Evolutionary conservation across 1,284 basidiomycete genomes (phyloP).

Genomic region (Cutaneotrichosporon sp.): DNA sequence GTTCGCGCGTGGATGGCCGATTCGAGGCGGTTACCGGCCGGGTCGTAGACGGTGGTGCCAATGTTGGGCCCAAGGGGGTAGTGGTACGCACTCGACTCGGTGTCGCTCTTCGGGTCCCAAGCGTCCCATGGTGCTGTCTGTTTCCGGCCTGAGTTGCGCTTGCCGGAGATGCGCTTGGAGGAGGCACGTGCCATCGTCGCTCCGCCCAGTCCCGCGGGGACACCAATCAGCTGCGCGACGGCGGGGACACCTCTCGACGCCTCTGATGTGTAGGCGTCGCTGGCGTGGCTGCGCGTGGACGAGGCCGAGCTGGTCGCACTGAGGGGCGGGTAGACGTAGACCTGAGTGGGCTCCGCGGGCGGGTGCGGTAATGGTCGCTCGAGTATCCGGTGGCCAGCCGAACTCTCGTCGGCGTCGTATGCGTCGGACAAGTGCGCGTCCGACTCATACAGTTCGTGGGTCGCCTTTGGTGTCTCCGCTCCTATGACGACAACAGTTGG

Average conservation of each 20-base stretch:
- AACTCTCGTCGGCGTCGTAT: background rate
- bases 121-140: background rate
- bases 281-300: background rate
- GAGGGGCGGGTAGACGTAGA: background rate
- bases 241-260: background rate
- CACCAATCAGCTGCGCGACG: background rate
- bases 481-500: too few species aligned
- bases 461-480: background rate
- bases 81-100: background rate
- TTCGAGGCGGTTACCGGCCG: background rate
- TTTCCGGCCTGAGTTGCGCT: too few species aligned
- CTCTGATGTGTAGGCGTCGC: background rate
- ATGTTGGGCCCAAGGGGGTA: background rate
- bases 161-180: background rate
- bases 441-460: background rate
- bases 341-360: background rate
- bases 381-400: background rate
- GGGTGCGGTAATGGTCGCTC: background rate
- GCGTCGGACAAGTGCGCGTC: background rate
- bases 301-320: background rate
- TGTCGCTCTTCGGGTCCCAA: slow-evolving; percentile 3
- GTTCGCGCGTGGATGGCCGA: background rate
- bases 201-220: background rate
- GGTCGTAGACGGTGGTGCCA: background rate
- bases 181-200: background rate